A percentile compares a stretch with the other conserved stretches of the same genome.
Conservation (phyloP, 371 early-diverging fungal genomes). For the Mortierella sp. region DNA sequence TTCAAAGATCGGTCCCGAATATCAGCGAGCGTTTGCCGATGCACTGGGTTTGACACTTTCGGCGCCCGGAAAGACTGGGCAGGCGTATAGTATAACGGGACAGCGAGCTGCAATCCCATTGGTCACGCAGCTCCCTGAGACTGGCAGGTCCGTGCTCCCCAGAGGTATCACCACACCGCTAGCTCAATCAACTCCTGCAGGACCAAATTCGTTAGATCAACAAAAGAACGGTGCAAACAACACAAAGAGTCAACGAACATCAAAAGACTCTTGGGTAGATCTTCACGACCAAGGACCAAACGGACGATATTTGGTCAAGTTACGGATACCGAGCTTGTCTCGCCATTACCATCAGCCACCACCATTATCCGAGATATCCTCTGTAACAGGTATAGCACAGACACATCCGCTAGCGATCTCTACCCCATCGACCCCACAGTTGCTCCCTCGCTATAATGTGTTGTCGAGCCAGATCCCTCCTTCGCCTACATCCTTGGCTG, state of each 20-base stretch:
- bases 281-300: conserved; percentile 34
- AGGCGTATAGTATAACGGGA: conserved; percentile 15
- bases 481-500: conserved; percentile 1
- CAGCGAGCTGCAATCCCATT: conserved; percentile 29
- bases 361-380: background rate
- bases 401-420: conserved; percentile 6
- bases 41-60: conserved; percentile 34
- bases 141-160: background rate
- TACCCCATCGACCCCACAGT: conserved; percentile 18
- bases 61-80: conserved; percentile 11
- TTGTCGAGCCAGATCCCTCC: conserved; percentile 47
- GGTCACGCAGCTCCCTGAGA: background rate
- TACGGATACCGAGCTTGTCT: conserved; percentile 24
- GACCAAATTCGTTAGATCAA: background rate
- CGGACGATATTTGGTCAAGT: conserved; percentile 32
- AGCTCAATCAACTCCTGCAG: background rate
- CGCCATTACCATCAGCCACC: conserved; percentile 9
- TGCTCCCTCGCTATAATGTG: conserved; percentile 4
- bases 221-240: conserved; percentile 7
- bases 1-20: conserved; percentile 24
- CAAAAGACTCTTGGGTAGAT: conserved; percentile 22
- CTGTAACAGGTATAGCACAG: background rate
- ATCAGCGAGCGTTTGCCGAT: conserved; percentile 41
- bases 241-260: background rate
- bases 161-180: conserved; percentile 28